Base-by-base conservation (phyloP, 371 early-diverging fungal species). In the Mucor racemosus region DNA sequence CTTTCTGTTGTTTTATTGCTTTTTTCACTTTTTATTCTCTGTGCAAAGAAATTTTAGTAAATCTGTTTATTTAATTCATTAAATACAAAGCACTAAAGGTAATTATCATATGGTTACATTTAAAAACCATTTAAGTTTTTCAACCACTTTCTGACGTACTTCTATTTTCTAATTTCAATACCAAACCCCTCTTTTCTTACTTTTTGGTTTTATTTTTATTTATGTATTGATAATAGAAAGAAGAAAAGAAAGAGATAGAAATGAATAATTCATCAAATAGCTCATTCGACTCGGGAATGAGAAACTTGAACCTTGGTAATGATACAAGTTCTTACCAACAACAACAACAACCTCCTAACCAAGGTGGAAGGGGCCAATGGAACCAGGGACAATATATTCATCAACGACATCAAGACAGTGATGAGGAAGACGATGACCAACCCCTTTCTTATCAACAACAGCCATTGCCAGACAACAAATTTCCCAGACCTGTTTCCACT, bases 351-450 rank as follows among this genome's bases (percentile, higher is more conserved):
- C 56, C 56, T 56, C 56, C 56, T 56, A 56, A 56, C 36, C 19
- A 35, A n/a, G 56, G 35, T 7, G 56, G 56, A 56, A n/a, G 56
- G 17, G 42, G 33, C 5, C 34, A 44, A 44, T 60, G 60, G 60
- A 8, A 79, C 66, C 41, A 79, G 74, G n/a, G 84, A 36, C 44
- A 44, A n/a, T 44, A 44, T 44, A 44, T 3, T n/a, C 44, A 44
- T 6, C 44, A 44, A 17, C 44, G n/a, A 10, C 38, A 38, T 35
- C 57, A 15, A 40, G 46, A 38, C 4, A 39, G 38, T 7, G 50
- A 58, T 3, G 55, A 63, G 26, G 67, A 65, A 34, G 68, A 68
- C 21, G 69, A 69, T 33, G 69, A 61, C 31, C 67, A 58, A n/a
- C 69, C 69, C 56, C 69, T 69, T 40, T 63, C 55, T 38, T 26